phyloP scores from a whole-genome alignment of 2,329 filamentous ascomycete species.

The Xylariaceae sp. region DNA sequence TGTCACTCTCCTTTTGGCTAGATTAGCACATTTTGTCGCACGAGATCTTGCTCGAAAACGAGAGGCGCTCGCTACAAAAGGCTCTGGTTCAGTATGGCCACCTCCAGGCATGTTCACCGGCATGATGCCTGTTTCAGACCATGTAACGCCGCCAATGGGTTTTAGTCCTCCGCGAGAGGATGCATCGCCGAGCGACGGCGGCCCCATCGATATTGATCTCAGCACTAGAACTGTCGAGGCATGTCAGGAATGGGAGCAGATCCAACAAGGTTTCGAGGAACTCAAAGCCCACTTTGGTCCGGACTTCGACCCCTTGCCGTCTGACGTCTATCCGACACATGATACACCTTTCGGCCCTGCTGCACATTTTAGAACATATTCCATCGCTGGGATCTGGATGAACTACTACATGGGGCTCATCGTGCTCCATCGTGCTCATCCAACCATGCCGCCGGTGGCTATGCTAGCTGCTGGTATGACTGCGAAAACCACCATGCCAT shows the following conservation, averaged over 20 bases:
- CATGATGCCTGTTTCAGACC: conserved; percentile 51
- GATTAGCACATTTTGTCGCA: conserved; percentile 73
- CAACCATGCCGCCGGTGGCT: conserved; percentile 84
- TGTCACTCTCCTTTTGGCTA: conserved; percentile 73
- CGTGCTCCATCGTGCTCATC: conserved; percentile 75
- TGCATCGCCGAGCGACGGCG: conserved; percentile 40
- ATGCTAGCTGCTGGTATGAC: conserved; percentile 81
- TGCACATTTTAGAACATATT: conserved; percentile 77
- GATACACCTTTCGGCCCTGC: conserved; percentile 78
- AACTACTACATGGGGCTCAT: conserved; percentile 84
- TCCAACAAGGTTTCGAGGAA: conserved; percentile 65
- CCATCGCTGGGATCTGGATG: conserved; percentile 84
- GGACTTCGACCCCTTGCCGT: conserved; percentile 70
- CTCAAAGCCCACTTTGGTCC: conserved; percentile 65
- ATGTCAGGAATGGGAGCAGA: conserved; percentile 71
- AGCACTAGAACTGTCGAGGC: conserved; percentile 65
- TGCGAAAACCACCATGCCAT: conserved; percentile 65
- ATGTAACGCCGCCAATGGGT: conserved; percentile 48
- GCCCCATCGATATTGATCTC: conserved; percentile 52
- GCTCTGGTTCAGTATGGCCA: conserved; percentile 46
- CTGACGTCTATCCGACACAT: conserved; percentile 60
- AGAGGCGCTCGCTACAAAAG: conserved; percentile 57
- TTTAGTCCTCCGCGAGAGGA: conserved; percentile 48
- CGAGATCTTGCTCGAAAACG: conserved; percentile 77
- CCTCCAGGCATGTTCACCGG: conserved; percentile 50